Base-by-base conservation (phyloP, 2,329 filamentous ascomycete genomes). In the Ophiocordyceps sinensis region DNA sequence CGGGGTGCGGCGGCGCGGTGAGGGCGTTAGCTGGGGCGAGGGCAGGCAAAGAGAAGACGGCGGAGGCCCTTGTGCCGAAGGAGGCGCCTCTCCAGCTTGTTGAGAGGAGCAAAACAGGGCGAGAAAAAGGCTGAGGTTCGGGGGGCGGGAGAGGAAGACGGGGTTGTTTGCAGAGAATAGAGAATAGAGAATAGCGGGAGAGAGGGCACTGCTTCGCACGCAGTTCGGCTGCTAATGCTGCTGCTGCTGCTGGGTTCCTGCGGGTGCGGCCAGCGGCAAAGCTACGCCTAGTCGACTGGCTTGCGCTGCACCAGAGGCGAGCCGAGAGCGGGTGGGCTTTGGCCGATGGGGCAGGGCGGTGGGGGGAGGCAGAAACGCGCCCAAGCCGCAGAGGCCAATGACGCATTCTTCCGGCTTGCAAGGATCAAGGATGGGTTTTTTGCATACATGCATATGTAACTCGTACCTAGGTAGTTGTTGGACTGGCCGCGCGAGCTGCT, bases 271-370 rank as follows among this genome's bases (percentile, higher is more conserved):
- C 42, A 41, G 44, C 43, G 40, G 38, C 38, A 36, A 26, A 38
- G 36, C 36, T 37, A 34, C 21, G 40, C 31, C 26, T 31, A 37
- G 36, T 21, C 12, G 26, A 38, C 37, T 15, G 19, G 19, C 19
- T 30, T 21, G 28, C 28, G 15, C 23, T 26, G 23, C 23, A 9
- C 23, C 23, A 26, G 9, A 26, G 23, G 23, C 23, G 23, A 19
- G 19, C 31, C 31, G 31, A 34, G 31, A 34, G 31, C 31, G 31
- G 31, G 31, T n/a, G 14, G 32, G 32, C n/a, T n/a, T 35, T 10
- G 15, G 15, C 15, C 2, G 51, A 56, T 49, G 51, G 52, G 47
- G 47, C 44, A 43, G 14, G 45, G 55, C 58, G 58, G 58, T 58
- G 41, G 32, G 29, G 1, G 2, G 10, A 30, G 59, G 59, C 58